A percentile compares a stretch with the other conserved stretches of the same genome.
Evolutionary conservation across 2,329 filamentous ascomycete genomes (phyloP).

Genomic region (Aspergillus sp.): DNA sequence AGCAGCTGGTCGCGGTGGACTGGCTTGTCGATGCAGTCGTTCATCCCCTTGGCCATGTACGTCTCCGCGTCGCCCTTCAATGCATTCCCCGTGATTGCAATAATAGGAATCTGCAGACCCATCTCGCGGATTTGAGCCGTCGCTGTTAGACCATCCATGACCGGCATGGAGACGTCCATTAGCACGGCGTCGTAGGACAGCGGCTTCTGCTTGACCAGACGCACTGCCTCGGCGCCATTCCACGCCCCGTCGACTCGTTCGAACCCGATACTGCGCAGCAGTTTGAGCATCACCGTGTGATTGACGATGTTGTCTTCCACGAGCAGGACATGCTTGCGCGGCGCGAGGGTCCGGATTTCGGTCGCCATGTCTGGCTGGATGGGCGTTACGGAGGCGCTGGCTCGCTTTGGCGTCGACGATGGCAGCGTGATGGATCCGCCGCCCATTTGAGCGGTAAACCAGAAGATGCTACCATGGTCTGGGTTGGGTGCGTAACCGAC

Average conservation of each 20-base stretch:
- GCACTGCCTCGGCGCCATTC: constrained; percentile 47
- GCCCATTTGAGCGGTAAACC: constrained; percentile 49
- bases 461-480: constrained; percentile 52
- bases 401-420: constrained; percentile 19
- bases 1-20: constrained; percentile 52
- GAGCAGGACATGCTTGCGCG: constrained; percentile 41
- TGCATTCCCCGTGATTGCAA: constrained; percentile 58
- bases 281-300: constrained; percentile 42
- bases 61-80: constrained; percentile 56
- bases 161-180: constrained; percentile 51
- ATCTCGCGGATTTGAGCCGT: constrained; percentile 44
- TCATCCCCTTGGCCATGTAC: constrained; percentile 56
- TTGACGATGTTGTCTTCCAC: constrained; percentile 47
- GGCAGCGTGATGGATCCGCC: constrained; percentile 35
- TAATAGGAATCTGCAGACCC: constrained; percentile 47
- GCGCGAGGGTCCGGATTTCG: constrained; percentile 36
- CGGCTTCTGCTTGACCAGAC: constrained; percentile 42
- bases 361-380: constrained; percentile 20
- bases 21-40: constrained; percentile 57
- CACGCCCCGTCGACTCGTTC: constrained; percentile 43
- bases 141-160: constrained; percentile 47
- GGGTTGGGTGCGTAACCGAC: constrained; percentile 50
- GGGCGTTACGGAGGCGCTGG: constrained; percentile 16
- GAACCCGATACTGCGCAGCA: constrained; percentile 42
- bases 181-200: constrained; percentile 46